A percentile compares a stretch with the other conserved stretches of the same genome.
Conservation (phyloP, 192 early-diverging fungal species). For the Linnemannia hyalina region DNA sequence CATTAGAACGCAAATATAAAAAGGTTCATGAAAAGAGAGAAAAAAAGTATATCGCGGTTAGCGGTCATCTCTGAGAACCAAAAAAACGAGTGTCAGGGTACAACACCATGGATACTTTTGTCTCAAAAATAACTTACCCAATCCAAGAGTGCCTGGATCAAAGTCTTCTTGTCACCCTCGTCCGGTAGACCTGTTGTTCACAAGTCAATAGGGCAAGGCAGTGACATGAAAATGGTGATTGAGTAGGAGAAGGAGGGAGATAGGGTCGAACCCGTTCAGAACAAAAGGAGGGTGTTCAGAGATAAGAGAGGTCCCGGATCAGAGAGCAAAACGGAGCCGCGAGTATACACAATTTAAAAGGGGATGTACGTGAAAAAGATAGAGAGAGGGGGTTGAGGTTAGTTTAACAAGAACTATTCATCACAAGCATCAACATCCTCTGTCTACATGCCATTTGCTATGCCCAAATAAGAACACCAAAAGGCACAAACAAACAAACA, state of each 20-base stretch:
- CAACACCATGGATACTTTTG: neutral
- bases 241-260: neutral
- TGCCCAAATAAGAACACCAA: neutral
- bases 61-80: neutral
- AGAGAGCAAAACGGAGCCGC: neutral
- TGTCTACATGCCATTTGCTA: neutral
- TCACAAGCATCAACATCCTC: neutral
- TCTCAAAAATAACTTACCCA: conserved; percentile 63
- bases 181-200: conserved; percentile 69
- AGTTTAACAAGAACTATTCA: neutral
- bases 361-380: neutral
- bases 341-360: neutral
- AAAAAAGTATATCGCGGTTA: neutral
- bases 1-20: neutral
- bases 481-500: neutral
- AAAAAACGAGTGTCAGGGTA: neutral
- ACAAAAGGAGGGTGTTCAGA: neutral
- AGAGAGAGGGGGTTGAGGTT: neutral
- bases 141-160: conserved; percentile 73
- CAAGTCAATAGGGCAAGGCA: neutral
- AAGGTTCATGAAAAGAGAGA: neutral
- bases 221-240: neutral
- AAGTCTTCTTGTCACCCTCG: conserved; percentile 72
- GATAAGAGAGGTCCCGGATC: neutral
- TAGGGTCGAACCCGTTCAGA: neutral